These are phyloP conservation scores for Nowakowskiella sp. DNA, from an alignment of 192 early-diverging fungal species.

Conservation along the genomic window DNA sequence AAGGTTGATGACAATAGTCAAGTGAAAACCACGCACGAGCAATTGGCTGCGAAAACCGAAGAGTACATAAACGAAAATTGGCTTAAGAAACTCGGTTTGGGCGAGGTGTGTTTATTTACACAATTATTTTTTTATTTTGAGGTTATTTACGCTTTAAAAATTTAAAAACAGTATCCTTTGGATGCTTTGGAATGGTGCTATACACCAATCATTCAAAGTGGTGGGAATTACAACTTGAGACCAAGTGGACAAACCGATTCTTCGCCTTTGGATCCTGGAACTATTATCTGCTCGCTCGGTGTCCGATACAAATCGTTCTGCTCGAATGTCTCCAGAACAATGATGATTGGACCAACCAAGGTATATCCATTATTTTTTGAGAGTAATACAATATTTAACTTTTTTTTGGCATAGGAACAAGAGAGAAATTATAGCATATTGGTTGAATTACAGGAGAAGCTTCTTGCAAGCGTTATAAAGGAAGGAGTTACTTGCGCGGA, in stretches of 20 bases:
- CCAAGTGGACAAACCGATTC: conserved; percentile 68
- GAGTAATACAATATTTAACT: background rate
- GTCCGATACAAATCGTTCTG: conserved; percentile 92
- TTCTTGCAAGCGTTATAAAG: conserved; percentile 56
- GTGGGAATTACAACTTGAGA: conserved; percentile 83
- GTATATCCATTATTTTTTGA: conserved; percentile 7
- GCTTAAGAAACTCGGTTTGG: background rate
- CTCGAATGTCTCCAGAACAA: conserved; percentile 89
- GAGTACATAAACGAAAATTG: conserved; percentile 5
- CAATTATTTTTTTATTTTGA: no score
- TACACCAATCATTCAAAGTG: conserved; percentile 91
- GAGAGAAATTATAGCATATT: conserved; percentile 93
- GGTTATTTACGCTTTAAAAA: background rate
- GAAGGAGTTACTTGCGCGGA: conserved; percentile 68
- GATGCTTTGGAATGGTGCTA: conserved; percentile 84
- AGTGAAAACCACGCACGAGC: conserved; percentile 75
- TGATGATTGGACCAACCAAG: conserved; percentile 85
- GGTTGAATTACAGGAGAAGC: conserved; percentile 70
- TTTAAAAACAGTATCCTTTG: conserved; percentile 31
- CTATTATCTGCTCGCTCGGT: conserved; percentile 87
- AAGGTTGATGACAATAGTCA: no score
- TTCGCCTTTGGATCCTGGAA: conserved; percentile 74
- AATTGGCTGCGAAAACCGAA: conserved; percentile 67
- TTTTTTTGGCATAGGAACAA: conserved; percentile 35
- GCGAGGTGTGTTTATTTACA: background rate